A percentile compares a stretch with the other conserved stretches of the same genome.
Conservation (phyloP, 805 yeast genomes). For the Sporopachydermia lactativora region DNA sequence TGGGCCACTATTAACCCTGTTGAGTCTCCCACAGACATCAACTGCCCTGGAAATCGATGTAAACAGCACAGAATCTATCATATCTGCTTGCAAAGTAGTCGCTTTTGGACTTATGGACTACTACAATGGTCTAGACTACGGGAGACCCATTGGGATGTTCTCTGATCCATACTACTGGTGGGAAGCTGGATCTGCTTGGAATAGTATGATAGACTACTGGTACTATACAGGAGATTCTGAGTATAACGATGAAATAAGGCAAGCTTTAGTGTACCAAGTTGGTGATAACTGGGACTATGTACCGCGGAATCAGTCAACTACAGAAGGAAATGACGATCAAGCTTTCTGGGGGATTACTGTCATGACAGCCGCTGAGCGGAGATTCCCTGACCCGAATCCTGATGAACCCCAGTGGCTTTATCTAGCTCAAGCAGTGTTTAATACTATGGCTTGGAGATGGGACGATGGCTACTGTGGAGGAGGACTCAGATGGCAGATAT, state of each 20-base stretch:
- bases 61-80: conserved; percentile 26
- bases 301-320: conserved; percentile 76
- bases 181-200: conserved; percentile 97
- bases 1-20: too few relatives aligned
- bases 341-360: conserved; percentile 94
- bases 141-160: conserved; percentile 82
- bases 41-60: conserved; percentile 25
- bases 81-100: conserved; percentile 35
- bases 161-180: conserved; percentile 93
- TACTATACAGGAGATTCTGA: conserved; percentile 56
- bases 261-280: conserved; percentile 58
- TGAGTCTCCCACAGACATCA: too few relatives aligned
- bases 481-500: conserved; percentile 94
- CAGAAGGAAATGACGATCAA: conserved; percentile 97
- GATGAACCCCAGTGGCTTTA: conserved; percentile 65
- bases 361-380: conserved; percentile 84
- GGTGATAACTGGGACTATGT: conserved; percentile 67
- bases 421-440: conserved; percentile 79
- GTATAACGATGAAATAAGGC: conserved; percentile 40
- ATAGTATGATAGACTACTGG: conserved; percentile 69
- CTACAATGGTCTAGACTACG: conserved; percentile 47
- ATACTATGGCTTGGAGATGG: conserved; percentile 88
- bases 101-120: conserved; percentile 54
- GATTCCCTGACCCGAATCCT: conserved; percentile 55
- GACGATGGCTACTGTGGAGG: conserved; percentile 63